Evolutionary conservation across 495 filamentous ascomycete genomes (phyloP).

Genomic region (Tetracladium marchalianum): DNA sequence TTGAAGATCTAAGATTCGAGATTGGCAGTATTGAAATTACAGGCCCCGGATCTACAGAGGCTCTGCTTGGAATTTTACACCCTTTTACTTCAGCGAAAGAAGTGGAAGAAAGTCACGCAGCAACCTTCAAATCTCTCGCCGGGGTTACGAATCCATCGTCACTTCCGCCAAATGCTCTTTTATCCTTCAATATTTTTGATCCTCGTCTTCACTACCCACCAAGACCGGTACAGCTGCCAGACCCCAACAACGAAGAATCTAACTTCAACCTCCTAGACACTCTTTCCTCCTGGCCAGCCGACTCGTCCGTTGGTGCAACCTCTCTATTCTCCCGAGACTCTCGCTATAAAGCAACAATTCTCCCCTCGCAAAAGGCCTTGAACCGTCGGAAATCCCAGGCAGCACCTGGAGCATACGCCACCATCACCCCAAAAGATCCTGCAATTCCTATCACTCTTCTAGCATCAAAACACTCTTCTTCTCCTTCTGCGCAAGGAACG

Average conservation of each 20-base stretch:
- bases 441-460: constrained; percentile 70
- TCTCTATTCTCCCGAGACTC: constrained; percentile 58
- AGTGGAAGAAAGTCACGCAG: constrained; percentile 33
- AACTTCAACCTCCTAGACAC: constrained; percentile 33
- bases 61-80: constrained; percentile 60
- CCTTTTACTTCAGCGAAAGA: constrained; percentile 30
- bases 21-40: constrained; percentile 88
- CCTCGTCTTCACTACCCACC: constrained; percentile 73
- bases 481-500: constrained; percentile 44
- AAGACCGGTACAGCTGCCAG: constrained; percentile 27
- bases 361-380: constrained; percentile 77
- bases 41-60: constrained; percentile 76
- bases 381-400: constrained; percentile 70
- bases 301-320: constrained; percentile 41
- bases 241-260: constrained; percentile 40
- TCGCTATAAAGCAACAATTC: constrained; percentile 45
- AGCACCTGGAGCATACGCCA: constrained; percentile 52
- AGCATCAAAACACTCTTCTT: constrained; percentile 38
- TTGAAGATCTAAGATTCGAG: constrained; percentile 91
- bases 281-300: constrained; percentile 62
- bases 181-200: constrained; percentile 67
- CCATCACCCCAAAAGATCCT: constrained; percentile 58
- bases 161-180: constrained; percentile 61
- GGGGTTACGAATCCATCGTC: constrained; percentile 66
- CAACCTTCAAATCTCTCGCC: constrained; percentile 52